These are phyloP conservation scores for Zea luxurians DNA, from an alignment of 176 grass and related monocot genomes.

Conservation along the genomic window DNA sequence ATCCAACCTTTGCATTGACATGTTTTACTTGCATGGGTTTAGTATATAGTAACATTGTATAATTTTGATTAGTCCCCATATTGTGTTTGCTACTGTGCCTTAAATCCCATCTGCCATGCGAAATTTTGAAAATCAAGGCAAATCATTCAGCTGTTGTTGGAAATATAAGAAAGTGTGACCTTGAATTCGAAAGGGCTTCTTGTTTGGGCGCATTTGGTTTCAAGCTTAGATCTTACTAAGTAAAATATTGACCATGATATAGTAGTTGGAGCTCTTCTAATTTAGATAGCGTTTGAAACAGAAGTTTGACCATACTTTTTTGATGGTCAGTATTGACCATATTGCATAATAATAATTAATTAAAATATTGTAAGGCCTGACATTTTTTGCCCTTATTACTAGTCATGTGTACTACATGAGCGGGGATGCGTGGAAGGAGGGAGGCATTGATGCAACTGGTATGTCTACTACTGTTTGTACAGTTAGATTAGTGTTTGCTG, in stretches of 20 bases:
- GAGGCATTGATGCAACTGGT: constrained; percentile 98
- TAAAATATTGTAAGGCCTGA: constrained; percentile 18
- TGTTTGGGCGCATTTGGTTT: background rate
- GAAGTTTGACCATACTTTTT: background rate
- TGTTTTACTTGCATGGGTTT: constrained; percentile 3
- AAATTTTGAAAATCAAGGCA: constrained; percentile 2
- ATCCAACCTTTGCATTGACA: constrained; percentile 16
- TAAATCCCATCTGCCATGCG: constrained; percentile 12
- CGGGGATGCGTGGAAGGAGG: constrained; percentile 98
- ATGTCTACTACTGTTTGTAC: constrained; percentile 34
- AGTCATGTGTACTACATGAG: constrained; percentile 98
- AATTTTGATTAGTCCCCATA: constrained; percentile 3
- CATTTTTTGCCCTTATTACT: constrained; percentile 36
- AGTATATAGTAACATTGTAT: constrained; percentile 15
- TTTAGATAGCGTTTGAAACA: constrained; percentile 1
- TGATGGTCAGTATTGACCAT: background rate
- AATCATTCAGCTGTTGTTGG: constrained; percentile 6
- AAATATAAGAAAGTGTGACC: background rate
- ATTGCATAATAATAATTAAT: constrained; percentile 15
- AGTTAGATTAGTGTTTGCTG: constrained; percentile 15
- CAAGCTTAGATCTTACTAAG: constrained; percentile 12
- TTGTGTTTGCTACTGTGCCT: constrained; percentile 10
- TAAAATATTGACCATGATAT: constrained; percentile 9
- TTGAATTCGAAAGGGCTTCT: constrained; percentile 6
- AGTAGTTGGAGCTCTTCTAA: constrained; percentile 9